These are phyloP conservation scores for Paraconiothyrium sp. DNA, from an alignment of 2,329 filamentous ascomycete species.

Conservation along the genomic window DNA sequence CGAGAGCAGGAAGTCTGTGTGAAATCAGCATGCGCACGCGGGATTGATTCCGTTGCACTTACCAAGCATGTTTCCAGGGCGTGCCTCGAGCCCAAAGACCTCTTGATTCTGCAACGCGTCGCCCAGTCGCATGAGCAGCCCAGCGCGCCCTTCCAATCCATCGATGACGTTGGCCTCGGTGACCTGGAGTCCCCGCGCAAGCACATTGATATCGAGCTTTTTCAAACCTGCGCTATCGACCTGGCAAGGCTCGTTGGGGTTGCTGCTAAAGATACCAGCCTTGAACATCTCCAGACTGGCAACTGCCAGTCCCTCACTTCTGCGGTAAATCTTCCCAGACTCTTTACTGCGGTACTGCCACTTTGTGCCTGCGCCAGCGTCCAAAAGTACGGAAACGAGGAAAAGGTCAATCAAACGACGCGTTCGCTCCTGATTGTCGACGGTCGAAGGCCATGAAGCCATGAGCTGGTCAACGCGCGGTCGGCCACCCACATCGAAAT, in stretches of 20 bases:
- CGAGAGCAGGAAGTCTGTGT: conserved; percentile 84
- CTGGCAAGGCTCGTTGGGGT: conserved; percentile 81
- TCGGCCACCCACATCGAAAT: conserved; percentile 81
- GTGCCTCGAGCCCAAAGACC: conserved; percentile 82
- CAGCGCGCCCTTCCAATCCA: conserved; percentile 84
- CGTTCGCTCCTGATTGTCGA: conserved; percentile 78
- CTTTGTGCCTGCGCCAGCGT: conserved; percentile 86
- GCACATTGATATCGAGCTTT: conserved; percentile 74
- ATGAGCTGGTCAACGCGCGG: conserved; percentile 78
- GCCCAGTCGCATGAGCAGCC: conserved; percentile 78
- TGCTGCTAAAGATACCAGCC: conserved; percentile 84
- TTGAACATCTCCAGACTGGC: conserved; percentile 93
- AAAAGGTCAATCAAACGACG: conserved; percentile 81
- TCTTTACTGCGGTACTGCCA: conserved; percentile 96
- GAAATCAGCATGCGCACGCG: conserved; percentile 24
- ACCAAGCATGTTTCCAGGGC: conserved; percentile 96
- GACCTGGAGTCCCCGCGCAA: conserved; percentile 87
- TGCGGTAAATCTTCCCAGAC: conserved; percentile 80
- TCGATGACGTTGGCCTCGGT: conserved; percentile 81
- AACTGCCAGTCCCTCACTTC: conserved; percentile 88
- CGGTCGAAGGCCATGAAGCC: conserved; percentile 71
- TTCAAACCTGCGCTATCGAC: conserved; percentile 86
- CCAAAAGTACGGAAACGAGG: conserved; percentile 80
- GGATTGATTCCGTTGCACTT: conserved; percentile 33
- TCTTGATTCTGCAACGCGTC: conserved; percentile 81